phyloP scores from a whole-genome alignment of 331 rosid genomes.

The Rhamnella rubrinervis region DNA sequence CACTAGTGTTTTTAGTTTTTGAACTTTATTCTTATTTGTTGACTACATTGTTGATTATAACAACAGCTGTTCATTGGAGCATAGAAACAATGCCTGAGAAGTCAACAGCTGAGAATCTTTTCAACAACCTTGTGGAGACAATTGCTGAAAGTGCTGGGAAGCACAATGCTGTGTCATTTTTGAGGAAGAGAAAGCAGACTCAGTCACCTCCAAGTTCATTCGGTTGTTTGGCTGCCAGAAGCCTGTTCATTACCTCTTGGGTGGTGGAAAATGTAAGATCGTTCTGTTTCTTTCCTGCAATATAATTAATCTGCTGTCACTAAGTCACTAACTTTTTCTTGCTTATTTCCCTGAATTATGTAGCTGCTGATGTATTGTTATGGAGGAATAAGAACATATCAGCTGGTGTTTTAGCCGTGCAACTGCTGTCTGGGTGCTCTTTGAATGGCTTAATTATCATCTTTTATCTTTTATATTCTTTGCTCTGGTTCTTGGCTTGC shows the following conservation, averaged over 20 bases:
- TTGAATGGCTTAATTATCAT: slow-evolving; percentile 91
- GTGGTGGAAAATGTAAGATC: slow-evolving; percentile 87
- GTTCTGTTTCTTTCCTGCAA: slow-evolving; percentile 10
- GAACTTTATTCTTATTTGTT: background rate
- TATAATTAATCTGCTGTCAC: slow-evolving; percentile 15
- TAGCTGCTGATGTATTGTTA: slow-evolving; percentile 91
- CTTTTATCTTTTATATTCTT: slow-evolving; percentile 62
- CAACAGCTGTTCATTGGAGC: slow-evolving; percentile 18
- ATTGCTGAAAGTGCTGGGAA: slow-evolving; percentile 43
- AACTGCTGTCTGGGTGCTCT: slow-evolving; percentile 79
- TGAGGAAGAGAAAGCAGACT: slow-evolving; percentile 51
- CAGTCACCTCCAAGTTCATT: slow-evolving; percentile 48
- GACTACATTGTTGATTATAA: background rate
- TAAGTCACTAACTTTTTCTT: background rate
- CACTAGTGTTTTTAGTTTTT: too few species aligned
- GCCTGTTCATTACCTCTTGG: slow-evolving; percentile 72
- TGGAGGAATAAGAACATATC: slow-evolving; percentile 99
- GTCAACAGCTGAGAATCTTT: slow-evolving; percentile 47
- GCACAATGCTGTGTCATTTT: slow-evolving; percentile 50
- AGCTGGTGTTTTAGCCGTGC: slow-evolving; percentile 72
- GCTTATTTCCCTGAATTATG: slow-evolving; percentile 25
- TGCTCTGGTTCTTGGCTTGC: slow-evolving; percentile 62
- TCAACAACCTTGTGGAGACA: slow-evolving; percentile 52
- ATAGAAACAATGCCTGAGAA: slow-evolving; percentile 67
- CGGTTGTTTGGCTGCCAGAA: slow-evolving; percentile 86